Conservation (phyloP, 306 rosid genomes). For the Gillenia trifoliata region DNA sequence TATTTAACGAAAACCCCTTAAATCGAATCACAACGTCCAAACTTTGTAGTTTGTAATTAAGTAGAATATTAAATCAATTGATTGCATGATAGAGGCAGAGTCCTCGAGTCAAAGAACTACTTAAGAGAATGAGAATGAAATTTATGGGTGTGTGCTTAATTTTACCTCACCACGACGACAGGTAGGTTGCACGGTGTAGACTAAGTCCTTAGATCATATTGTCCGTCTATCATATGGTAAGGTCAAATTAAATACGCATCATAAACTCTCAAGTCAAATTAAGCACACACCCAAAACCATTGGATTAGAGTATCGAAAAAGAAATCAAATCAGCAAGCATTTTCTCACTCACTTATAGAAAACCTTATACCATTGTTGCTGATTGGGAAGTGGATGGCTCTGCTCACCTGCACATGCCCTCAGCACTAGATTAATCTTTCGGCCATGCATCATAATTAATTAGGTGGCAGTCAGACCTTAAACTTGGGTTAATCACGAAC, state of each 20-base stretch:
- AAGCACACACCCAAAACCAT: background rate
- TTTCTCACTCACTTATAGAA: background rate
- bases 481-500: background rate
- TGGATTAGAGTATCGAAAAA: too few relatives aligned
- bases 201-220: too few relatives aligned
- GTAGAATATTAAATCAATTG: too few relatives aligned
- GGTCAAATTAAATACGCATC: too few relatives aligned
- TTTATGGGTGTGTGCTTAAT: background rate
- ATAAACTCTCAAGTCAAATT: too few relatives aligned
- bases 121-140: background rate
- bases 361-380: background rate
- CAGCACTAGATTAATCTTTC: background rate
- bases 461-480: constrained; percentile 6
- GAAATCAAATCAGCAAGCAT: background rate
- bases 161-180: background rate
- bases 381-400: background rate
- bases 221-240: too few relatives aligned
- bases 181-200: background rate
- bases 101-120: too few relatives aligned
- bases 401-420: constrained; percentile 7
- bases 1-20: background rate
- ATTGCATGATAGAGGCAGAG: accelerated
- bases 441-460: background rate
- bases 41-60: background rate
- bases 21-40: background rate